Conservation (phyloP, 2,329 filamentous ascomycete species). For the Alternaria triticina region DNA sequence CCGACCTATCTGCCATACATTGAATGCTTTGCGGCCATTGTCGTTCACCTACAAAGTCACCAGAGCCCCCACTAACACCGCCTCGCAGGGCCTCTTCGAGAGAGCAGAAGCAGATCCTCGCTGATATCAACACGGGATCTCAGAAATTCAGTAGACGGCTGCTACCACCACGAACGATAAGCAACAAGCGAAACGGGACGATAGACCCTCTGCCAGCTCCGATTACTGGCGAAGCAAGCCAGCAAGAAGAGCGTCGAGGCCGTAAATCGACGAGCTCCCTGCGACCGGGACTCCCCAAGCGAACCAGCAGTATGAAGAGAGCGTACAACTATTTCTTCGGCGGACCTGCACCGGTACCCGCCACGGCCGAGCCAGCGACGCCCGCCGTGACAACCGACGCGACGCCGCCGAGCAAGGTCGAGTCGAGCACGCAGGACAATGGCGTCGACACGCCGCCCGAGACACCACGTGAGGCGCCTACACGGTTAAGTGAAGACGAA, state of each 20-base stretch:
- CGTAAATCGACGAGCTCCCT: constrained; percentile 39
- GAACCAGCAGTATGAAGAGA: constrained; percentile 48
- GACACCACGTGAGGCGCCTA: constrained; percentile 34
- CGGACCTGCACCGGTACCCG: constrained; percentile 24
- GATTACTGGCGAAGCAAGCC: constrained; percentile 30
- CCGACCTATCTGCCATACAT: neutral
- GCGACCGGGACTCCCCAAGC: constrained; percentile 45
- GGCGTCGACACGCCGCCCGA: constrained; percentile 44
- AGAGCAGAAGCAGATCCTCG: constrained; percentile 50
- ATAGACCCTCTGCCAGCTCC: constrained; percentile 38
- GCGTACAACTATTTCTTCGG: constrained; percentile 52
- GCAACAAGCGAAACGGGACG: constrained; percentile 31
- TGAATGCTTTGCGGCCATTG: constrained; percentile 8
- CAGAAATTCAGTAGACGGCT: constrained; percentile 46
- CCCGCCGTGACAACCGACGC: constrained; percentile 35
- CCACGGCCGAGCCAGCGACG: constrained; percentile 35
- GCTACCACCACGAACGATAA: constrained; percentile 22
- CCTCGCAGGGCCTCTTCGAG: constrained; percentile 37
- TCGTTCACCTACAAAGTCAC: neutral
- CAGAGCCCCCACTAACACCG: constrained; percentile 12
- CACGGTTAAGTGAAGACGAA: constrained; percentile 19
- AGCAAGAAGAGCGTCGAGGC: constrained; percentile 40
- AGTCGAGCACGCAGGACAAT: constrained; percentile 26
- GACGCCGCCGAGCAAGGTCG: constrained; percentile 26
- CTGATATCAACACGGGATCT: constrained; percentile 47